Percentiles rank a stretch among this genome's conserved stretches.
These are phyloP conservation scores for Mycena olivaceomarginata DNA, from an alignment of 768 basidiomycete species.

Conservation along the genomic window DNA sequence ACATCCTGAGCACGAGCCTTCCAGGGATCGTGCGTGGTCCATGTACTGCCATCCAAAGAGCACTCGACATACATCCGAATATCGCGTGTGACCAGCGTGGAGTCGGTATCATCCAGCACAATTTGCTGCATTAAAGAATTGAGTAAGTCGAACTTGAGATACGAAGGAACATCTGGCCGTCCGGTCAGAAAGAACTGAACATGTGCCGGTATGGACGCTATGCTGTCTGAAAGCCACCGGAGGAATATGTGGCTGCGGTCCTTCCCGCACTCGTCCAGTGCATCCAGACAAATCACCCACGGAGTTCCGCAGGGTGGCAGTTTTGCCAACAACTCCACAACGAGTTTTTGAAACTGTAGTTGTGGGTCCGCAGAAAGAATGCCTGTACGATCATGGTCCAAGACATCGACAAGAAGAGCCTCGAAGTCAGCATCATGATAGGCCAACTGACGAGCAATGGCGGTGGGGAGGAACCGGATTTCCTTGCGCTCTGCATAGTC, in stretches of 20 bases:
- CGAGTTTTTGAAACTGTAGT: conserved; percentile 17
- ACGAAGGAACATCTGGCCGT: conserved; percentile 18
- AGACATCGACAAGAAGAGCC: not conserved
- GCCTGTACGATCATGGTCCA: not conserved
- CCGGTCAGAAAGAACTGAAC: conserved; percentile 28
- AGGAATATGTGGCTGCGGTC: conserved; percentile 10
- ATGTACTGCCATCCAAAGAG: not conserved
- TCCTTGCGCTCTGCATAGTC: conserved; percentile 9
- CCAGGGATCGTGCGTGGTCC: not conserved
- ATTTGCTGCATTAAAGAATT: not conserved
- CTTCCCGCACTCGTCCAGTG: conserved; percentile 26
- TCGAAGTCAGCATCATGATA: not conserved
- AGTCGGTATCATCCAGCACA: not conserved
- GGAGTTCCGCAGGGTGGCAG: not conserved
- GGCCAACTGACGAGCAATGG: not conserved
- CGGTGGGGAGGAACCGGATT: not conserved
- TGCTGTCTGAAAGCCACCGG: conserved; percentile 20
- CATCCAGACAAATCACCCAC: conserved; percentile 23
- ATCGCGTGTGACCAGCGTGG: not conserved
- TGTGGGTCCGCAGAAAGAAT: not conserved
- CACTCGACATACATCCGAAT: not conserved
- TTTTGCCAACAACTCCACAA: not conserved
- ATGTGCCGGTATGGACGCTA: not conserved
- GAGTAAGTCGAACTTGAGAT: not conserved
- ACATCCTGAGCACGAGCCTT: not conserved